These are phyloP conservation scores for Epichloe sp. DNA, from an alignment of 2,329 filamentous ascomycete genomes.

Conservation along the genomic window DNA sequence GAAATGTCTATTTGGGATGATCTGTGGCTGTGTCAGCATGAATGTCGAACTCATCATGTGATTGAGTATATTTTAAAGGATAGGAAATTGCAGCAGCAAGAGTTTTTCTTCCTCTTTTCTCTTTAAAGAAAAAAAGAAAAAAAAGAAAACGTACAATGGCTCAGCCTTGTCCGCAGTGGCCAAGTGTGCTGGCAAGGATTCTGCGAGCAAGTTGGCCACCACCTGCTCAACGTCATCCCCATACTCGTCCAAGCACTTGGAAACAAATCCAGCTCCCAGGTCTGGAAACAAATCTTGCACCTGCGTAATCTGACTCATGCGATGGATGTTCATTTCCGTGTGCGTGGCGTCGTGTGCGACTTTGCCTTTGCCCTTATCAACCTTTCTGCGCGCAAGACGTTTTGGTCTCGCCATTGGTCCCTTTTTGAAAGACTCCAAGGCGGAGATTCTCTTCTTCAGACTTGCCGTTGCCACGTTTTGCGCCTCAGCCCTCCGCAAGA, in stretches of 20 bases:
- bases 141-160: conserved; percentile 34
- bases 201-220: conserved; percentile 69
- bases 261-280: conserved; percentile 69
- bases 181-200: conserved; percentile 58
- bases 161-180: conserved; percentile 50
- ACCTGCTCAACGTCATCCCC: conserved; percentile 64
- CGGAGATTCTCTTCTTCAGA: conserved; percentile 45
- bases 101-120: no score
- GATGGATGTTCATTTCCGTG: conserved; percentile 57
- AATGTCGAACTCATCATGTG: neutral
- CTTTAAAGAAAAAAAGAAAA: neutral
- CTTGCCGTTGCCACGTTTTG: conserved; percentile 38
- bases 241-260: conserved; percentile 69
- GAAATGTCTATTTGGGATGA: conserved; percentile 13
- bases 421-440: conserved; percentile 48
- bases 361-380: conserved; percentile 53
- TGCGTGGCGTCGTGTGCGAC: conserved; percentile 24
- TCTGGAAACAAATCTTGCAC: conserved; percentile 92
- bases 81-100: neutral
- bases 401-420: conserved; percentile 38
- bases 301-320: conserved; percentile 72
- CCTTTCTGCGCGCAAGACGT: conserved; percentile 36
- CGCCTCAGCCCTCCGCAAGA: conserved; percentile 40
- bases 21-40: conserved; percentile 14
- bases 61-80: neutral